A percentile compares a stretch with the other conserved stretches of the same genome.
Conservation (phyloP, 139 green algal genomes). For the Desmodesmus armatus region DNA sequence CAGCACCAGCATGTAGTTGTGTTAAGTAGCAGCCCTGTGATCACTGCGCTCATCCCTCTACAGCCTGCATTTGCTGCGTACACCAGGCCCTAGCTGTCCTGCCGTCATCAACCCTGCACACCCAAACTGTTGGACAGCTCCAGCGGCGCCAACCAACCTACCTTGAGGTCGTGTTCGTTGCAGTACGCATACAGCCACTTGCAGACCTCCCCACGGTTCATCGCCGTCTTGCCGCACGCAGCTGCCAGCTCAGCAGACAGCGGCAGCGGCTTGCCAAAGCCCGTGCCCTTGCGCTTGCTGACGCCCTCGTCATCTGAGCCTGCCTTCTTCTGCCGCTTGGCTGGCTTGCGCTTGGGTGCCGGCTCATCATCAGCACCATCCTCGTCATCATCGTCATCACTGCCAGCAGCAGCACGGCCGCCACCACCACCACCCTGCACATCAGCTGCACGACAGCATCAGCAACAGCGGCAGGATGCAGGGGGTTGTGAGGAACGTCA, state of each 20-base stretch:
- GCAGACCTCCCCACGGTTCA: constrained; percentile 61
- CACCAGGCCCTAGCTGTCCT: background rate
- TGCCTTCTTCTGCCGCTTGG: background rate
- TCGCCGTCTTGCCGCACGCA: constrained; percentile 53
- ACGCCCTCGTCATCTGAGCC: constrained; percentile 10
- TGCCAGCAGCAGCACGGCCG: background rate
- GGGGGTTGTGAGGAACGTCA: background rate
- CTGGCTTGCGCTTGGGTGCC: constrained; percentile 4
- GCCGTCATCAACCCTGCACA: background rate
- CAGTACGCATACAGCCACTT: constrained; percentile 70
- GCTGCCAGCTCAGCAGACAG: constrained; percentile 60
- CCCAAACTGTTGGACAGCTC: background rate
- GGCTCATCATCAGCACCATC: background rate
- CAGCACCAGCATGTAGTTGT: background rate
- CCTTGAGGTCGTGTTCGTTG: constrained; percentile 51
- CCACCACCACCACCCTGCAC: background rate
- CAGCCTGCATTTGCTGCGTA: background rate
- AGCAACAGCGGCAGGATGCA: background rate
- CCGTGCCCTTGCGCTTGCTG: constrained; percentile 31
- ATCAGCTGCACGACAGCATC: background rate
- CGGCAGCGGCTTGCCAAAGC: constrained; percentile 64
- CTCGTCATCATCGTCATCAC: background rate
- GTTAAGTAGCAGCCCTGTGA: background rate
- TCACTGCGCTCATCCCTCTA: background rate
- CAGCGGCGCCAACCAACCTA: background rate